A percentile compares a stretch with the other conserved stretches of the same genome.
These are phyloP conservation scores for Pelargonium cotyledonis DNA, from an alignment of 441 rosid species.

Conservation along the genomic window DNA sequence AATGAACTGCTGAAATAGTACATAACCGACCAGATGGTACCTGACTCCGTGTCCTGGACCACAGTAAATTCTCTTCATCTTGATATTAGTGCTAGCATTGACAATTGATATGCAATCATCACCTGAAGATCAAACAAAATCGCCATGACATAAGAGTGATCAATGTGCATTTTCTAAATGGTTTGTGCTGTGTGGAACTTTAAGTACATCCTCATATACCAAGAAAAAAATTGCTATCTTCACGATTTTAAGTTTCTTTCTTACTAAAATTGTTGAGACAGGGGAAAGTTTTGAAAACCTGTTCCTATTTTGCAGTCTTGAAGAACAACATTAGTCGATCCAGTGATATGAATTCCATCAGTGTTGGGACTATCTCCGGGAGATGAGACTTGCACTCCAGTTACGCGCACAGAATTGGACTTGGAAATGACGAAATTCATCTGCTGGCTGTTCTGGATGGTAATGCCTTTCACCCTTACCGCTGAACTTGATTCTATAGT, in stretches of 20 bases:
- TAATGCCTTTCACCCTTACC: slow-evolving; percentile 65
- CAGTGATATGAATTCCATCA: slow-evolving; percentile 90
- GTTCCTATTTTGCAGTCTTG: slow-evolving; percentile 93
- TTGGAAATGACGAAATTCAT: slow-evolving; percentile 77
- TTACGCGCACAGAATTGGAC: slow-evolving; percentile 54
- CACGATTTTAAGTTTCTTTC: too few relatives aligned
- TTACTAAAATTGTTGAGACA: too few relatives aligned
- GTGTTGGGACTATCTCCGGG: slow-evolving; percentile 97
- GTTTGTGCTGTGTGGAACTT: too few relatives aligned
- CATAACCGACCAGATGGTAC: slow-evolving; percentile 23
- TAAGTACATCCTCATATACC: too few relatives aligned
- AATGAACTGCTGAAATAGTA: not conserved
- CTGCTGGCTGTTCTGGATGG: slow-evolving; percentile 89
- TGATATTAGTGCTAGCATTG: slow-evolving; percentile 62
- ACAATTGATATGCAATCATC: slow-evolving; percentile 96
- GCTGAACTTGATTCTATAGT: slow-evolving; percentile 85
- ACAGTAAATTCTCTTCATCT: slow-evolving; percentile 75
- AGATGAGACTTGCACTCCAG: slow-evolving; percentile 59
- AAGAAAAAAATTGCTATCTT: too few relatives aligned
- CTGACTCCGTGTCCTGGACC: slow-evolving; percentile 98
- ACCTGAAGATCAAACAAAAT: slow-evolving; percentile 39
- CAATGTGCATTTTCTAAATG: too few relatives aligned
- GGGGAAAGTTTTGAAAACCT: slow-evolving; percentile 38
- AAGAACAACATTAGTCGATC: slow-evolving; percentile 66
- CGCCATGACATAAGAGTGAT: too few relatives aligned